Conservation (phyloP, 2,329 filamentous ascomycete species). For the Botrytis byssoidea region DNA sequence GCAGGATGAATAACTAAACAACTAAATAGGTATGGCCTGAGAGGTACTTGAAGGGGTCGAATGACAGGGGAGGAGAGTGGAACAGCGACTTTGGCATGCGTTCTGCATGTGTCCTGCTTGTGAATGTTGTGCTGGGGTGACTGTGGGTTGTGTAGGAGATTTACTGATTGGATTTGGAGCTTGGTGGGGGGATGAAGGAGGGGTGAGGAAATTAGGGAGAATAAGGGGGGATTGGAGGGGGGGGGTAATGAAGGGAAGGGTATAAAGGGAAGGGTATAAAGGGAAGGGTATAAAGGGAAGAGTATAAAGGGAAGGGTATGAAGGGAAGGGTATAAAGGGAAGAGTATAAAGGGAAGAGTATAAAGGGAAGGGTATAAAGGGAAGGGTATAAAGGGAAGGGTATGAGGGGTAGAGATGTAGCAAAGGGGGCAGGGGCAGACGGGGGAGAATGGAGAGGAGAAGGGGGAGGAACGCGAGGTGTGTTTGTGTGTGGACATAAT, state of each 20-base stretch:
- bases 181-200: background rate
- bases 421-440: too few species aligned
- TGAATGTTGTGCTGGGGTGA: background rate
- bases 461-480: background rate
- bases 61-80: background rate
- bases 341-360: too few species aligned
- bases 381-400: background rate
- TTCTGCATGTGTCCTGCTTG: background rate
- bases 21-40: background rate
- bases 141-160: background rate
- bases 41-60: background rate
- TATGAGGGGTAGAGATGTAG: background rate
- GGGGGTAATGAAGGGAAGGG: background rate
- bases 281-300: too few species aligned
- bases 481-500: background rate
- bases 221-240: background rate
- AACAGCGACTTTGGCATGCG: background rate
- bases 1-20: background rate
- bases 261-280: too few species aligned
- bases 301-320: too few species aligned
- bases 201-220: too few species aligned
- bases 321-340: too few species aligned
- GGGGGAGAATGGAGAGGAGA: background rate
- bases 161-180: background rate
- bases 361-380: background rate